Evolutionary conservation across 768 basidiomycete genomes (phyloP), one percentile per base, ranked within the genome.

Genomic region (Gautieria morchelliformis): DNA sequence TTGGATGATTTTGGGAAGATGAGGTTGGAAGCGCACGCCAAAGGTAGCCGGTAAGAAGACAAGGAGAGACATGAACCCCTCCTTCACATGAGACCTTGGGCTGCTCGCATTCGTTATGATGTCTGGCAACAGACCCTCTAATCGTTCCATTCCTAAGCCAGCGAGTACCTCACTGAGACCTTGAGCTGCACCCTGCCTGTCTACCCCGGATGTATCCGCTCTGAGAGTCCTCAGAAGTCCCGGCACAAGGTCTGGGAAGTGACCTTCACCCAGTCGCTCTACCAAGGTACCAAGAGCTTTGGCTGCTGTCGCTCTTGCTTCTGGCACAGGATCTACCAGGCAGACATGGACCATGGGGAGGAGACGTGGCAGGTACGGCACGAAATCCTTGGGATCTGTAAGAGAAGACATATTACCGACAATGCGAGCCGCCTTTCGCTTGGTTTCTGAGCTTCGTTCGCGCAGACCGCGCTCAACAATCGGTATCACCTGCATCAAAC

Each of bases 11-110:
- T 92, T 89, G 7, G 92, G 89, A 9, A 99, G 75, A 72, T 98
- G 94, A 0, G 94, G 95, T 62, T 93, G 85, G 81, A 99, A 98
- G 45, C 94, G 86, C 56, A 88, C 85, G 7, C 96, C 96, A 66
- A 99, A 98, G 1, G 95, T 98, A 1, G 93, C 86, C 1, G 96
- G 95, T 3, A 98, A 73, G 73, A 87, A 98, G 17, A 98, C 93
- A 37, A 99, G 82, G 12, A 98, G 76, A 0, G 94, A 96, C 86
- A 99, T 98, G 77, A 97, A 98, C 10, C 96, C 96, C 76, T 98
- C 96, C 37, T 93, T 82, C 42, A 98, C 89, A 27, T 93, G 94
- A 24, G 93, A 79, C 10, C 91, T 77, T 1, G 92, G 87, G 48
- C 91, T 94, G 63, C 89, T 84, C 2, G 93, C 90, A 67, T 92